Percentiles rank a stretch among this genome's conserved stretches.
phyloP scores from a whole-genome alignment of 192 early-diverging fungal genomes.

The Backusella tuberculispora region DNA sequence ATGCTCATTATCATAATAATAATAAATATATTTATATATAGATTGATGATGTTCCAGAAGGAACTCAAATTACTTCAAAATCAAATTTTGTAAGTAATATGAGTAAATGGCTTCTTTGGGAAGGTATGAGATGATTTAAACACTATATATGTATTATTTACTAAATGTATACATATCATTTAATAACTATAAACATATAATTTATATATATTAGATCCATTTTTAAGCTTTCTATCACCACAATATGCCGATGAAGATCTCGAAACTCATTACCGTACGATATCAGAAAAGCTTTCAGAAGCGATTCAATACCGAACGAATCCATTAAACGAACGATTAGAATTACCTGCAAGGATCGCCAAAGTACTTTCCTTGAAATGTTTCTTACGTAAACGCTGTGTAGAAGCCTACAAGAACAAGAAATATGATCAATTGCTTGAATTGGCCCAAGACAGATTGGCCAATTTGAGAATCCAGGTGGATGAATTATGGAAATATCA shows the following conservation, averaged over 20 bases:
- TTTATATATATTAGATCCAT: slow-evolving; percentile 55
- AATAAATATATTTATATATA: slow-evolving; percentile 20
- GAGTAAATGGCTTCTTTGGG: slow-evolving; percentile 88
- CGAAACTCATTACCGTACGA: slow-evolving; percentile 63
- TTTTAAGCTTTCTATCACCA: slow-evolving; percentile 74
- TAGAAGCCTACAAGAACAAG: slow-evolving; percentile 59
- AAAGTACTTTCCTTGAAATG: slow-evolving; percentile 71
- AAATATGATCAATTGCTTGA: slow-evolving; percentile 58
- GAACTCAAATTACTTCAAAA: slow-evolving; percentile 47
- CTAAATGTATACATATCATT: not conserved
- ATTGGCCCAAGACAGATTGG: slow-evolving; percentile 57
- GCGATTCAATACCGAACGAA: slow-evolving; percentile 53
- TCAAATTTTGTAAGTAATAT: slow-evolving; percentile 69
- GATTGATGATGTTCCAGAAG: slow-evolving; percentile 59
- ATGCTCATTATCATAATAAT: too few relatives aligned
- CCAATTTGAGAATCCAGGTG: slow-evolving; percentile 61
- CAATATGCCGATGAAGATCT: slow-evolving; percentile 74
- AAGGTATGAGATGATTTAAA: slow-evolving; percentile 49
- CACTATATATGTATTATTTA: not conserved
- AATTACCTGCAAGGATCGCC: slow-evolving; percentile 70
- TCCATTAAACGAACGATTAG: slow-evolving; percentile 72
- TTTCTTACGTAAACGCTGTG: slow-evolving; percentile 66
- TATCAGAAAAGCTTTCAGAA: slow-evolving; percentile 55
- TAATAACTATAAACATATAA: slow-evolving; percentile 1
- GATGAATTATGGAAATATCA: slow-evolving; percentile 83